phyloP scores from a whole-genome alignment of 345 rosid species.

The Eucalyptus cloeziana region DNA sequence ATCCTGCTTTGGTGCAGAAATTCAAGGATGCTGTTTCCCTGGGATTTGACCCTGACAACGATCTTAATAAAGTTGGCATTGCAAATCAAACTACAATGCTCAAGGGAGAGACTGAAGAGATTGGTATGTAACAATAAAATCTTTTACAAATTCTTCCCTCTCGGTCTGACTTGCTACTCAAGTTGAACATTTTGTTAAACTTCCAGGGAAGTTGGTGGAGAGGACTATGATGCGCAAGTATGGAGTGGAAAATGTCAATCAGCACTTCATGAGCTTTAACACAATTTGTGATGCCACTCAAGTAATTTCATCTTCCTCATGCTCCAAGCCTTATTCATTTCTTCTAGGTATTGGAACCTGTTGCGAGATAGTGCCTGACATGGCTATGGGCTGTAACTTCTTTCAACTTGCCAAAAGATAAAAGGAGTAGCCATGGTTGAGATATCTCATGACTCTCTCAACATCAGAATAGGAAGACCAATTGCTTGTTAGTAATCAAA shows the following conservation, averaged over 20 bases:
- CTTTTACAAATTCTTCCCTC: not conserved
- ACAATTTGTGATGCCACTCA: constrained; percentile 95
- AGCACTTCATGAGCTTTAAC: constrained; percentile 86
- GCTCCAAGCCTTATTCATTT: not conserved
- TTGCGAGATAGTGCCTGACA: not conserved
- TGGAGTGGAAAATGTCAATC: constrained; percentile 69
- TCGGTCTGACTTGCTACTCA: not conserved
- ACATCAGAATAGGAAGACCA: not conserved
- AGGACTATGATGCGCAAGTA: constrained; percentile 81
- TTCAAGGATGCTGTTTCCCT: constrained; percentile 57
- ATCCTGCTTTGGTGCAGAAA: constrained; percentile 46
- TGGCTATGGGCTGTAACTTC: not conserved
- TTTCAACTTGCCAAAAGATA: not conserved
- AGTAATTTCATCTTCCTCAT: constrained; percentile 14
- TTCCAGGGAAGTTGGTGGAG: constrained; percentile 64
- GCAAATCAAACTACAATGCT: constrained; percentile 99
- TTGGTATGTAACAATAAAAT: constrained; percentile 33
- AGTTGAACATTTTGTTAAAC: not conserved
- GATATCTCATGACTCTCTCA: not conserved
- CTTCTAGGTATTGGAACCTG: not conserved
- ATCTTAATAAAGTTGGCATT: constrained; percentile 73
- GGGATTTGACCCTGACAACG: constrained; percentile 85
- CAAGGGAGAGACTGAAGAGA: constrained; percentile 94
- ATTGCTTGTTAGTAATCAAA: not conserved
- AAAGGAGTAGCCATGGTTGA: not conserved